Percentiles rank a stretch among this genome's conserved stretches.
Conservation (phyloP, 257 asterid species). For the Henckelia pumila region DNA sequence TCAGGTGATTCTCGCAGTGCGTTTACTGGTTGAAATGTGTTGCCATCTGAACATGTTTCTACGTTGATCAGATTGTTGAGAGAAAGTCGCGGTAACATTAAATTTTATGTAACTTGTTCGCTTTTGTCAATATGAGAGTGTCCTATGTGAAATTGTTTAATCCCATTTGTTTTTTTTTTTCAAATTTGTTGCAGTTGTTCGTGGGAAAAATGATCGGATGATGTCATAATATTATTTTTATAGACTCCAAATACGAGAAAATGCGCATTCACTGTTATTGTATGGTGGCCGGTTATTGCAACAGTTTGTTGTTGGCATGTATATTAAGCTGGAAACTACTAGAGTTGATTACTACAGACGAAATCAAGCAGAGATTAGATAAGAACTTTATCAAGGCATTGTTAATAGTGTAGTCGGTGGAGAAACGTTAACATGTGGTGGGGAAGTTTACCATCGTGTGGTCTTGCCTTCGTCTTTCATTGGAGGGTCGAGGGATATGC, state of each 20-base stretch:
- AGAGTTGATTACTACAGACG: not conserved
- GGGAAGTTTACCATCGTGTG: not conserved
- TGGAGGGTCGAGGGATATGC: not conserved
- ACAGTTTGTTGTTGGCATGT: constrained; percentile 9
- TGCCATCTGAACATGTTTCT: too few species aligned
- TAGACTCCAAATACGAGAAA: not conserved
- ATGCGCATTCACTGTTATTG: not conserved
- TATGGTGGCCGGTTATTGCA: not conserved
- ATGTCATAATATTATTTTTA: constrained; percentile 5
- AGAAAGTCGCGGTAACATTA: too few species aligned
- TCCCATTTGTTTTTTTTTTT: too few species aligned
- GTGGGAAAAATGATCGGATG: not conserved
- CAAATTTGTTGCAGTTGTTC: too few species aligned
- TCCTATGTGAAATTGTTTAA: too few species aligned
- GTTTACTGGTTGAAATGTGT: too few species aligned
- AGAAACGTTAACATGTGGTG: not conserved
- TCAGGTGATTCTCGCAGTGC: too few species aligned
- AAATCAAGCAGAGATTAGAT: not conserved
- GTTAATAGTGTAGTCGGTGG: not conserved
- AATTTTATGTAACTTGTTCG: too few species aligned
- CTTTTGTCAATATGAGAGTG: too few species aligned
- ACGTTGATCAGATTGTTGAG: too few species aligned
- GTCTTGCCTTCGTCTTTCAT: not conserved
- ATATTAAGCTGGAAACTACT: constrained; percentile 3
- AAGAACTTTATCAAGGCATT: not conserved